Evolutionary conservation across 257 asterid genomes (phyloP).

Genomic region (Capsicum pubescens): DNA sequence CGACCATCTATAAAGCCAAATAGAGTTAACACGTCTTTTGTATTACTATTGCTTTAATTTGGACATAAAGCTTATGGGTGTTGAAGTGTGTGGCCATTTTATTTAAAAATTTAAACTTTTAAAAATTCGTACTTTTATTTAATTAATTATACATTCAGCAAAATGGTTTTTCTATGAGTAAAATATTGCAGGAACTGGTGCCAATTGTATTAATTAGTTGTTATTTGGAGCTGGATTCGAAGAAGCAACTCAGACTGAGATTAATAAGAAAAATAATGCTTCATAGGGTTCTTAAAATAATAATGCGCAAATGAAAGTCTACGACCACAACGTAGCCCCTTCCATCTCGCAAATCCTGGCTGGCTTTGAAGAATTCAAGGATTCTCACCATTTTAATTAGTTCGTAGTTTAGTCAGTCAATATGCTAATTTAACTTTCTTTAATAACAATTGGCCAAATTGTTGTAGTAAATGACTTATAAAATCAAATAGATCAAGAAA

Average conservation of each 20-base stretch:
- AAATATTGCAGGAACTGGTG: neutral
- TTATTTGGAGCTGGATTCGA: no score
- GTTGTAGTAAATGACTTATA: neutral
- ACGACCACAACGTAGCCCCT: neutral
- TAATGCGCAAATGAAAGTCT: neutral
- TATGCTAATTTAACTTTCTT: neutral
- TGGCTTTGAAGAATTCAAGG: neutral
- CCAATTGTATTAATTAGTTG: no score
- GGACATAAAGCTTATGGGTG: no score
- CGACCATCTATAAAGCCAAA: neutral
- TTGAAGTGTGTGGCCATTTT: no score
- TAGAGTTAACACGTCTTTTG: neutral
- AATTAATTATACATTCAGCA: neutral
- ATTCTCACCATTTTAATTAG: neutral
- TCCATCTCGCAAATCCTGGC: neutral
- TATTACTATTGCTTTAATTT: no score
- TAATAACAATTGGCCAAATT: neutral
- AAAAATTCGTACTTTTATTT: no score
- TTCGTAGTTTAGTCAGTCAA: neutral
- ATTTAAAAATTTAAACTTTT: no score
- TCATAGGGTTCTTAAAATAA: no score
- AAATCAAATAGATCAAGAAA: neutral
- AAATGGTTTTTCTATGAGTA: neutral
- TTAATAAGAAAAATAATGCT: no score
- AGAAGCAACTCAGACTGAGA: no score